Evolutionary conservation across 169 alveolate species (phyloP).

Genomic region (Theileria luwenshuni): DNA sequence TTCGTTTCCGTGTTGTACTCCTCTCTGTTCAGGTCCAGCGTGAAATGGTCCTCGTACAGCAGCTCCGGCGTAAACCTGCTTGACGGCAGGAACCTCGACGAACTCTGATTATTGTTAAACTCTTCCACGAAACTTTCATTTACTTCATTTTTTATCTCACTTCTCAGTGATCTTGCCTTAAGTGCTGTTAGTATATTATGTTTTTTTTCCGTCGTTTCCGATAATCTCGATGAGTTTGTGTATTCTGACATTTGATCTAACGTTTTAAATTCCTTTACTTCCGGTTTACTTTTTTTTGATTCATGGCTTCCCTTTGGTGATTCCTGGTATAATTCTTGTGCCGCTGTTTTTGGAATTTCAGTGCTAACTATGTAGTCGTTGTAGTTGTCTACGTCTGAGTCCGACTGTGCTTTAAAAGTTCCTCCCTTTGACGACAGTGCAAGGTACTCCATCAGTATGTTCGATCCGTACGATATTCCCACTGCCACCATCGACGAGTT

Average conservation of each 20-base stretch:
- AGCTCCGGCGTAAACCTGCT: background rate
- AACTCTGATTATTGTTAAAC: too few relatives aligned
- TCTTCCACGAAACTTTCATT: too few relatives aligned
- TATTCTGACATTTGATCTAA: background rate
- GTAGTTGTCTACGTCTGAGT: conserved; percentile 8
- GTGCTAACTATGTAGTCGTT: too few relatives aligned
- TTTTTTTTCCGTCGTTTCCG: background rate
- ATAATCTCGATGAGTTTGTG: background rate
- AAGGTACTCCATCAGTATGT: conserved; percentile 62
- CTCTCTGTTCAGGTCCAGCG: conserved; percentile 8
- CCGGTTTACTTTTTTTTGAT: background rate
- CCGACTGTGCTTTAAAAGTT: background rate
- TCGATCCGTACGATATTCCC: conserved; percentile 57
- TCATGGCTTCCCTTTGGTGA: background rate
- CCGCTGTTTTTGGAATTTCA: background rate
- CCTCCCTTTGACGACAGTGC: conserved; percentile 38
- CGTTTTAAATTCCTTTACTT: background rate
- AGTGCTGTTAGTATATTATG: too few relatives aligned
- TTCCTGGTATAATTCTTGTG: background rate
- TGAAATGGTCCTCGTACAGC: conserved; percentile 2
- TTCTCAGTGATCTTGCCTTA: too few relatives aligned
- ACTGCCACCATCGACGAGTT: conserved; percentile 41
- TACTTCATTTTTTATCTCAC: background rate
- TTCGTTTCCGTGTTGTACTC: conserved; percentile 56
- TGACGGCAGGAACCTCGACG: background rate